These are phyloP conservation scores for Cryptococcus sp. DNA, from an alignment of 1,284 basidiomycete species.

Conservation along the genomic window DNA sequence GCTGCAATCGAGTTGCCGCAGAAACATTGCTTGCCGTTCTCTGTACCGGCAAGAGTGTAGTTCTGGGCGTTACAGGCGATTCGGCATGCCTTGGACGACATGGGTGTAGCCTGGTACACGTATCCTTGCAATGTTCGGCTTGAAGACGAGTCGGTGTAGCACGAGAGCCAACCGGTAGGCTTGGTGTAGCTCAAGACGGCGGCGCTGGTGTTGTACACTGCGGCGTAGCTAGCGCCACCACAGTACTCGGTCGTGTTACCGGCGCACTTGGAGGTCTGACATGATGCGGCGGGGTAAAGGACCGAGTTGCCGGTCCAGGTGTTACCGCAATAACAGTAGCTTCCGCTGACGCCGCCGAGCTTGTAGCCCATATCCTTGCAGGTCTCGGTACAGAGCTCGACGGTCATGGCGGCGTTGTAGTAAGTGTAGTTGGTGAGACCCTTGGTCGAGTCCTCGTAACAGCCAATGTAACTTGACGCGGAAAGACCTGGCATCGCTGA, in stretches of 20 bases:
- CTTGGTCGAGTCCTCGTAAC: conserved; percentile 21
- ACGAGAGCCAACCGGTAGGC: conserved; percentile 22
- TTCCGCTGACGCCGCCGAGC: conserved; percentile 9
- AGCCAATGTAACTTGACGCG: conserved; percentile 12
- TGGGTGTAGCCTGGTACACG: conserved; percentile 22
- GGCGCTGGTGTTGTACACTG: conserved; percentile 18
- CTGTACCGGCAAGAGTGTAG: conserved; percentile 26
- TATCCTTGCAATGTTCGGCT: conserved; percentile 18
- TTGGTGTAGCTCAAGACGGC: conserved; percentile 8
- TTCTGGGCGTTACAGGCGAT: conserved; percentile 18
- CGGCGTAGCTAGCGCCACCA: conserved; percentile 16
- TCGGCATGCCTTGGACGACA: conserved; percentile 27
- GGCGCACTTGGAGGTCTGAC: conserved; percentile 22
- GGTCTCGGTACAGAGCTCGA: conserved; percentile 22
- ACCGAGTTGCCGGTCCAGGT: conserved; percentile 14
- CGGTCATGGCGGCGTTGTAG: conserved; percentile 23
- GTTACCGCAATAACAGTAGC: conserved; percentile 33
- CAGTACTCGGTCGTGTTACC: conserved; percentile 20
- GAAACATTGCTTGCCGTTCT: conserved; percentile 28
- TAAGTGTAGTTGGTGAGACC: conserved; percentile 24
- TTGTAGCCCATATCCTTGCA: conserved; percentile 27
- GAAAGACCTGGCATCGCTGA: conserved; percentile 15
- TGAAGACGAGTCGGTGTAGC: conserved; percentile 22
- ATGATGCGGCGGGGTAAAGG: conserved; percentile 16
- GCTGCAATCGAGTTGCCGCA: conserved; percentile 26